Conservation (phyloP, 345 rosid species). For the Sonneratia caseolaris region DNA sequence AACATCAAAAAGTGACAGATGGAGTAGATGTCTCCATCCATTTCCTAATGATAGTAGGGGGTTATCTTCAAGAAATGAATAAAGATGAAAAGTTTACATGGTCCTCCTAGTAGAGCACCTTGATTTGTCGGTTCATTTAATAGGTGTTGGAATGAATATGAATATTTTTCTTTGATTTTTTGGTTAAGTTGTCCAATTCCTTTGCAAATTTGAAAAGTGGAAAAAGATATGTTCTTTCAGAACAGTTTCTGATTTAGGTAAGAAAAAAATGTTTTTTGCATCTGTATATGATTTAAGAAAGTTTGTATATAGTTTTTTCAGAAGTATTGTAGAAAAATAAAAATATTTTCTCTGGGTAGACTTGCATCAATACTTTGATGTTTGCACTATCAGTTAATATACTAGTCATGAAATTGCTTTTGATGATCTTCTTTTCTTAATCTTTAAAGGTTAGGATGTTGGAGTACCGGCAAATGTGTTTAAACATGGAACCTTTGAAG, state of each 20-base stretch:
- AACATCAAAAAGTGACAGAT: neutral
- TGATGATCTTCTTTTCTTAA: neutral
- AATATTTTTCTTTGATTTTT: neutral
- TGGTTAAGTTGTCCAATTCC: neutral
- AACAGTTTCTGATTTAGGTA: neutral
- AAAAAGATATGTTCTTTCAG: neutral
- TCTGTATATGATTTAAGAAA: neutral
- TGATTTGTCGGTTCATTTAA: neutral
- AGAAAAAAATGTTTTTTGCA: neutral
- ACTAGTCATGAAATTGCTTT: neutral
- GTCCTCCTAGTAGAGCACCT: neutral
- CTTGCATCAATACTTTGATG: neutral
- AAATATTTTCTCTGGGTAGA: neutral
- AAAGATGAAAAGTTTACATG: neutral
- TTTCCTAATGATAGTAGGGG: neutral
- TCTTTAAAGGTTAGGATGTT: conserved; percentile 53
- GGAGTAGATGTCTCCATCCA: neutral
- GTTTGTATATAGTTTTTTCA: neutral
- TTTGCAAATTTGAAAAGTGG: neutral
- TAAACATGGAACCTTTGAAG: conserved; percentile 68
- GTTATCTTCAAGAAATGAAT: neutral
- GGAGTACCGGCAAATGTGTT: conserved; percentile 56
- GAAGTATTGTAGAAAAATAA: neutral
- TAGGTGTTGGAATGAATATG: neutral
- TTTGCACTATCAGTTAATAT: conserved; percentile 1